A percentile compares a stretch with the other conserved stretches of the same genome.
Conservation (phyloP, 2,329 filamentous ascomycete species). For the Myriosclerotinia curreyana region DNA sequence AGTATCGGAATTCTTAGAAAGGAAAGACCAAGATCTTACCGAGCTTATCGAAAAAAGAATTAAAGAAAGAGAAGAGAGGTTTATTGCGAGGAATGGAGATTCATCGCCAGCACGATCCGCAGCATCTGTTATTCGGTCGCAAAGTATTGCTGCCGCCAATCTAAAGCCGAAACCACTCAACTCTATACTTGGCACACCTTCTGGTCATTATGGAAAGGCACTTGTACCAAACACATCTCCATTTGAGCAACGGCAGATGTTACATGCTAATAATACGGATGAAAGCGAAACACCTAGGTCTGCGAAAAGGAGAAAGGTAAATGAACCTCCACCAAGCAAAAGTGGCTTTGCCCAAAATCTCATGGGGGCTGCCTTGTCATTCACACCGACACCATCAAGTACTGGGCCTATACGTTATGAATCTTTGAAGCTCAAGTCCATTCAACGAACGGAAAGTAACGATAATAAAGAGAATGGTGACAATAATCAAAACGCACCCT, state of each 20-base stretch:
- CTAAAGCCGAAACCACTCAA: conserved; percentile 57
- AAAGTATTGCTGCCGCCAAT: conserved; percentile 42
- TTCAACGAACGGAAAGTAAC: conserved; percentile 23
- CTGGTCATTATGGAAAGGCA: conserved; percentile 61
- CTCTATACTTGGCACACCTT: conserved; percentile 58
- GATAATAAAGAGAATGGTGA: conserved; percentile 24
- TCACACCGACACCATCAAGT: conserved; percentile 37
- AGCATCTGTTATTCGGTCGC: conserved; percentile 25
- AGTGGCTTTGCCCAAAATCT: conserved; percentile 51
- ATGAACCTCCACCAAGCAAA: conserved; percentile 44
- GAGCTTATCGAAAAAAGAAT: conserved; percentile 68
- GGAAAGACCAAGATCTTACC: conserved; percentile 72
- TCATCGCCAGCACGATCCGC: conserved; percentile 36
- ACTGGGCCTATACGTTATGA: conserved; percentile 34
- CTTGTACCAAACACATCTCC: conserved; percentile 58
- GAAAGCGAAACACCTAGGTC: conserved; percentile 37
- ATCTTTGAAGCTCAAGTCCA: conserved; percentile 25
- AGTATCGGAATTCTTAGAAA: conserved; percentile 71
- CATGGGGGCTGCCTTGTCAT: conserved; percentile 48
- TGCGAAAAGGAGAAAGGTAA: conserved; percentile 45
- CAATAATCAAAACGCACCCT: neutral
- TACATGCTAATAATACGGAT: conserved; percentile 26
- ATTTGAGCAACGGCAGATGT: conserved; percentile 55
- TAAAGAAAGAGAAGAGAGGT: conserved; percentile 53
- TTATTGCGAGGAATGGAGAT: conserved; percentile 39